phyloP scores from a whole-genome alignment of 495 filamentous ascomycete species.

The Penicillium goetzii region DNA sequence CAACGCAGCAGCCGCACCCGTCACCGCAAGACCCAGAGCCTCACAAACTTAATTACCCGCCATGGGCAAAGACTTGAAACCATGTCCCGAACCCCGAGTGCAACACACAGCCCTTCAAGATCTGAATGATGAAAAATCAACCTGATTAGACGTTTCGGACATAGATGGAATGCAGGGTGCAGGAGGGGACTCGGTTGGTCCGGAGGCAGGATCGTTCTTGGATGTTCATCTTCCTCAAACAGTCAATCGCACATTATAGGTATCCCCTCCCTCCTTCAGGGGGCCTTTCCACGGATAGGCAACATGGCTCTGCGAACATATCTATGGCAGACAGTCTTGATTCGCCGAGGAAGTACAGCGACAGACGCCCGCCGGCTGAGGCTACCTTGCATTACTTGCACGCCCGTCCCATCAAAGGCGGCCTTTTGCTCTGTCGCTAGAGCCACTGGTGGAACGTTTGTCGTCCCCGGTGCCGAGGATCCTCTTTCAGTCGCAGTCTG shows the following conservation, averaged over 20 bases:
- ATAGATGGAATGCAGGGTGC: background rate
- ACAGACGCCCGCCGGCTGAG: constrained; percentile 4
- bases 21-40: too few relatives aligned
- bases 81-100: too few relatives aligned
- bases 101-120: too few relatives aligned
- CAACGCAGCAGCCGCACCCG: too few relatives aligned
- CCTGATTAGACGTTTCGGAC: too few relatives aligned
- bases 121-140: too few relatives aligned
- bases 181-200: background rate
- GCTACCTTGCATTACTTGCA: constrained; percentile 5
- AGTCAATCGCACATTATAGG: background rate
- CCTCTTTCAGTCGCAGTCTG: constrained; percentile 9
- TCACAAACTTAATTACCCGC: too few relatives aligned
- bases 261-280: background rate
- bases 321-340: constrained; percentile 26
- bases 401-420: constrained; percentile 7
- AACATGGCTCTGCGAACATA: constrained; percentile 23
- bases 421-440: background rate
- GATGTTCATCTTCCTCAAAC: background rate
- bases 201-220: background rate
- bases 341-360: constrained; percentile 10
- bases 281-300: constrained; percentile 17
- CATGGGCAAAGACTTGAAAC: too few relatives aligned
- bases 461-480: background rate
- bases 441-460: background rate